Base-by-base conservation (phyloP, 768 basidiomycete species). In the Tubosaeta sp. region DNA sequence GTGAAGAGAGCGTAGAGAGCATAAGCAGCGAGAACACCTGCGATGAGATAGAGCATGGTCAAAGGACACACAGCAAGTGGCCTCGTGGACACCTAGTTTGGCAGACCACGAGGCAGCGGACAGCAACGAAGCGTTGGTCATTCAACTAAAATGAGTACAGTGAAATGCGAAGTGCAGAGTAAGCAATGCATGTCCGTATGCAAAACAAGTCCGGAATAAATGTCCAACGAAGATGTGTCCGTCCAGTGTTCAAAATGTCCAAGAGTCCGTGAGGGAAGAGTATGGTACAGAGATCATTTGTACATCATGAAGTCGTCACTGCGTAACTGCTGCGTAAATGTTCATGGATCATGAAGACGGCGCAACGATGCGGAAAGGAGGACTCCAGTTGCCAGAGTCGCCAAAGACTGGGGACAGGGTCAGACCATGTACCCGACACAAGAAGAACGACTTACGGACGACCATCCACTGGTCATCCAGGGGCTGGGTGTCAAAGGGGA, bases 371-470 rank as follows among this genome's bases (percentile, higher is more conserved):
- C 70, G 71, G 58, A 83, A 83, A 41, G 48, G 14, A 7, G 64
- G 65, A 27, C 80, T 74, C 47, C 67, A 74, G 59, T 81, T 76
- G 31, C 80, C 80, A 46, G 79, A 81, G 58, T 82, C 79, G 7
- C 80, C 80, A 48, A 80, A 73, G 42, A 82, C 80, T 80, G 47
- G 31, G 41, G 31, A 31, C 16, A 34, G 17, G 32, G 39, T 26
- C 46, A n/a, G 32, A 45, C 39, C 48, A 46, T 39, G 50, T 34
- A 4, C 25, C 43, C 19, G 12, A 43, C 50, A 3, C 16, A 27
- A 9, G 11, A 8, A 11, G 27, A 29, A 37, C 14, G 34, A 75
- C 77, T 68, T 57, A 78, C 76, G 65, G 35, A 78, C 72, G 32
- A 81, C 56, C 22, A 66, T 67, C 66, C 78, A 82, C 48, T 74